A percentile compares a stretch with the other conserved stretches of the same genome.
phyloP scores from a whole-genome alignment of 257 asterid species.

The Solanum chilense region DNA sequence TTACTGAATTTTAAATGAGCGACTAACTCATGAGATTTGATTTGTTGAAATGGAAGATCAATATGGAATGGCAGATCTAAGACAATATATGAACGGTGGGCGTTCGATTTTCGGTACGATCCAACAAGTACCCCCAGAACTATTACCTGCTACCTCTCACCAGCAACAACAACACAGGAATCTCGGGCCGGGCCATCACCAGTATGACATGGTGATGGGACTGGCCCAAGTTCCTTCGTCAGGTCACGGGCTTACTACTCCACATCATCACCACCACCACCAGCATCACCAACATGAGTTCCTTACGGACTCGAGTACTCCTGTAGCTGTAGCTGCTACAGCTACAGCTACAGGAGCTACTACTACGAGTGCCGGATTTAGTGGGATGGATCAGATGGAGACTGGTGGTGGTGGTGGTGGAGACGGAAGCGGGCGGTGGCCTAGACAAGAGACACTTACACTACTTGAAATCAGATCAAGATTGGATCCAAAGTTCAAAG shows the following conservation, averaged over 20 bases:
- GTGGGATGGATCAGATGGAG: conserved; percentile 33
- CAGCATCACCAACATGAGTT: conserved; percentile 20
- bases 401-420: conserved; percentile 19
- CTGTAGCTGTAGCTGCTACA: not conserved
- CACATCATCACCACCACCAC: not conserved
- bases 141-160: not conserved
- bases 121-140: conserved; percentile 36
- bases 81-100: conserved; percentile 48
- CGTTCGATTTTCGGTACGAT: conserved; percentile 41
- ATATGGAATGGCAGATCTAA: conserved; percentile 65
- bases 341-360: not conserved
- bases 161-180: not conserved
- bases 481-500: conserved; percentile 84
- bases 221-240: not conserved
- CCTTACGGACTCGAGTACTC: conserved; percentile 34
- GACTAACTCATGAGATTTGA: not conserved
- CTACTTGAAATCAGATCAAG: conserved; percentile 97
- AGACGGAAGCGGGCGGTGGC: conserved; percentile 84
- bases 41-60: conserved; percentile 55
- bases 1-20: not conserved
- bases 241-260: not conserved
- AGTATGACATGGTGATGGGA: conserved; percentile 44
- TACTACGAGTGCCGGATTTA: conserved; percentile 11
- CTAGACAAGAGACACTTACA: conserved; percentile 90
- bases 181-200: conserved; percentile 21